These are phyloP conservation scores for Colletotrichum zoysiae DNA, from an alignment of 2,329 filamentous ascomycete genomes.

Conservation along the genomic window DNA sequence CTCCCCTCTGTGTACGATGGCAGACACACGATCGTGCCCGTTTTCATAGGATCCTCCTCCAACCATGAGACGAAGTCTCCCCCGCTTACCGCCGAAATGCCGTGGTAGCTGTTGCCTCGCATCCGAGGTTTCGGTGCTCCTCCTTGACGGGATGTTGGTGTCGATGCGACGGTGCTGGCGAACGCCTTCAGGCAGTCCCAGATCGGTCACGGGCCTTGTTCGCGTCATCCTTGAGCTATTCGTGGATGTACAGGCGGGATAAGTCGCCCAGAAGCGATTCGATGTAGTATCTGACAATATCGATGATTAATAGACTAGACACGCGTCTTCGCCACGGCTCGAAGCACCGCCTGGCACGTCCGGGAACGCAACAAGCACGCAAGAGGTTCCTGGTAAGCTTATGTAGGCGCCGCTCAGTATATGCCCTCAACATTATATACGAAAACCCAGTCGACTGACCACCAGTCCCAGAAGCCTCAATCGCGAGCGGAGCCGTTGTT, in stretches of 20 bases:
- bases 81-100: too few relatives aligned
- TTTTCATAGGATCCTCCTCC: background rate
- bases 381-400: too few relatives aligned
- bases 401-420: too few relatives aligned
- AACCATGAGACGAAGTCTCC: too few relatives aligned
- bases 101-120: background rate
- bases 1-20: background rate
- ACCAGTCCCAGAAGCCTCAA: too few relatives aligned
- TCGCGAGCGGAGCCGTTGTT: too few relatives aligned
- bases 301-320: background rate
- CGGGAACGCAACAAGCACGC: too few relatives aligned
- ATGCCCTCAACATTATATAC: too few relatives aligned
- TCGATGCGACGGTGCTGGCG: background rate
- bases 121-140: background rate
- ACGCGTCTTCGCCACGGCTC: too few relatives aligned
- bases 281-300: background rate
- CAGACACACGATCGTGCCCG: background rate
- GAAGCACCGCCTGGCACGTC: too few relatives aligned
- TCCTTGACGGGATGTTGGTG: background rate
- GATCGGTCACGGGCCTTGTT: background rate
- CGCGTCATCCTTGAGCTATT: background rate
- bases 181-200: background rate
- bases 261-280: background rate
- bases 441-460: too few relatives aligned
- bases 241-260: background rate